These are phyloP conservation scores for Sporothrix mexicana DNA, from an alignment of 2,329 filamentous ascomycete genomes.

Conservation along the genomic window DNA sequence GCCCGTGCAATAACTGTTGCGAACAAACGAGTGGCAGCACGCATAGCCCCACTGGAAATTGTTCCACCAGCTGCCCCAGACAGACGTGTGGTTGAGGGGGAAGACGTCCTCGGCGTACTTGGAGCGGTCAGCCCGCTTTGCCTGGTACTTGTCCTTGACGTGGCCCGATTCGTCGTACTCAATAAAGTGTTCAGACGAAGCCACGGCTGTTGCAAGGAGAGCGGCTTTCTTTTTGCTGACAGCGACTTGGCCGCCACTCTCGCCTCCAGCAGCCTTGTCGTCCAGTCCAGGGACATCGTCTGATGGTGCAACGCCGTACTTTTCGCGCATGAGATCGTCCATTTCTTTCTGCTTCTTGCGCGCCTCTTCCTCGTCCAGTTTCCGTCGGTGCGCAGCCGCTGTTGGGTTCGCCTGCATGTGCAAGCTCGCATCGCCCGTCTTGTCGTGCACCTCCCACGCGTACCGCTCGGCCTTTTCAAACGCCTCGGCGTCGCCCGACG, in stretches of 20 bases:
- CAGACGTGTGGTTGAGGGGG: conserved; percentile 87
- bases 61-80: conserved; percentile 98
- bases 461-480: conserved; percentile 89
- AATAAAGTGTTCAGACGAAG: conserved; percentile 84
- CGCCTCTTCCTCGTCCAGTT: conserved; percentile 76
- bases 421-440: conserved; percentile 74
- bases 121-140: conserved; percentile 75
- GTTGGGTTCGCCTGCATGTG: conserved; percentile 98
- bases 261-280: not conserved
- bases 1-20: conserved; percentile 97
- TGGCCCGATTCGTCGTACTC: conserved; percentile 92
- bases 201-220: conserved; percentile 70
- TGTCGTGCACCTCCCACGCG: conserved; percentile 95
- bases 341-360: conserved; percentile 71
- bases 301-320: conserved; percentile 68
- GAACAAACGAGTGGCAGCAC: conserved; percentile 91
- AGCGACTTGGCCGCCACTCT: not conserved
- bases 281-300: not conserved
- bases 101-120: conserved; percentile 91
- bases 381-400: conserved; percentile 81
- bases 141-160: conserved; percentile 84
- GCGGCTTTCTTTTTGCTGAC: conserved; percentile 12
- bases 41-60: conserved; percentile 95
- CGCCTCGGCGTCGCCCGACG: conserved; percentile 87
- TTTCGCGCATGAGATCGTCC: conserved; percentile 74